Evolutionary conservation across 176 grass and related monocot genomes (phyloP), one percentile per base, ranked within the genome.

Genomic region (Raddia distichophylla): DNA sequence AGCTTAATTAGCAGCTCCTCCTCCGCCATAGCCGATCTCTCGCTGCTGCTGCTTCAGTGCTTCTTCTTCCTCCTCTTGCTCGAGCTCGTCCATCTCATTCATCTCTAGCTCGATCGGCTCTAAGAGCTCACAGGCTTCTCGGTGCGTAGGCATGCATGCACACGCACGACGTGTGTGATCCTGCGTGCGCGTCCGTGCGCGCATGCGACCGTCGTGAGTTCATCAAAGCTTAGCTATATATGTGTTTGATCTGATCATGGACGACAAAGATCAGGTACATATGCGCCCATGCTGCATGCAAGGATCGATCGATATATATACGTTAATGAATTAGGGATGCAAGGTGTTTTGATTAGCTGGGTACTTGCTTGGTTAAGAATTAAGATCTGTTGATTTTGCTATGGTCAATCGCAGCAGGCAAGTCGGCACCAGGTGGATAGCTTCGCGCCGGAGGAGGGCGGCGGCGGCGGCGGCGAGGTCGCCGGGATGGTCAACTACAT

Each of bases 401-500:
- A 86, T 74, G 56, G 6, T 16, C 20, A 20, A 8, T 16, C 20
- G 33, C 44, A 74, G 62, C 64, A 52, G 66, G 5, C 34, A 72
- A 56, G 71, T 27, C 60, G 84, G 37, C 80, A 55, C 33, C 75
- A 79, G 58, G 48, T 66, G 37, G 80, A 87, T 51, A 82, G 52
- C 61, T 86, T 89, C 43, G 83, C 80, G 20, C 84, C 64, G 62
- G 82, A 82, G 59, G 76, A 85, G 33, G 33, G 76, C 13, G 70
- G 40, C 16, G 67, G 49, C 33, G 61, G 84, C 58, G 69, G 58
- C 32, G 61, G 82, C 50, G 79, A 78, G 59, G 75, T 22, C 12
- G 77, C 62, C 16, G 93, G 86, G 89, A 91, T 99, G 96, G 91
- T 91, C 14, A 87, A 95, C 79, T 99, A 93, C 82, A 95, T 99